Percentiles rank a stretch among this genome's conserved stretches.
Evolutionary conservation across 306 rosid species (phyloP).

Genomic region (Dalbergia cultrata): DNA sequence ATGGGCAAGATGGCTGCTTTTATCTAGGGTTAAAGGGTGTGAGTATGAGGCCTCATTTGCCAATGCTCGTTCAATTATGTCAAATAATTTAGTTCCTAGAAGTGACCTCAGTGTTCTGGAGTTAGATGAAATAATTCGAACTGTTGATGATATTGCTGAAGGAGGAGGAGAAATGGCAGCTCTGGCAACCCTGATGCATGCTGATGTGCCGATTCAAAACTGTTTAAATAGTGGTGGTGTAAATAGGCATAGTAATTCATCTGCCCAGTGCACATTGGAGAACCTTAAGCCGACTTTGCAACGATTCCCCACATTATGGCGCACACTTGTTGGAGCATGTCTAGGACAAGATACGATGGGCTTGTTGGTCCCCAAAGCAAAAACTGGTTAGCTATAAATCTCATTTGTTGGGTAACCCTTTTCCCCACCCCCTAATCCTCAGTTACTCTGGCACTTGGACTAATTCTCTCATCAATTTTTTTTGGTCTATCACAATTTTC

Average conservation of each 20-base stretch:
- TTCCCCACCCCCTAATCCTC: neutral
- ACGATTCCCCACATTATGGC: conserved; percentile 87
- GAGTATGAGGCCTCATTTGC: conserved; percentile 91
- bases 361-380: conserved; percentile 68
- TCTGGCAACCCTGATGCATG: conserved; percentile 91
- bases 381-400: conserved; percentile 70
- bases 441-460: conserved; percentile 39
- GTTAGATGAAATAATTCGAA: conserved; percentile 82
- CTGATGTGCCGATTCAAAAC: conserved; percentile 76
- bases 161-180: conserved; percentile 98
- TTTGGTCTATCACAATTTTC: conserved; percentile 33
- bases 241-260: conserved; percentile 76
- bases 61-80: conserved; percentile 81
- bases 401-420: conserved; percentile 27
- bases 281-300: conserved; percentile 89
- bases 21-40: conserved; percentile 80
- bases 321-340: conserved; percentile 79
- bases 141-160: conserved; percentile 99
- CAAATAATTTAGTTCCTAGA: conserved; percentile 66
- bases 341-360: conserved; percentile 77
- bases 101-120: conserved; percentile 71
- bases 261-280: conserved; percentile 95
- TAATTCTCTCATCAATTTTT: conserved; percentile 32
- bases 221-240: conserved; percentile 89
- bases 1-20: conserved; percentile 95